Base-by-base conservation (phyloP, 805 yeast species). In the Kuraishia capsulata region DNA sequence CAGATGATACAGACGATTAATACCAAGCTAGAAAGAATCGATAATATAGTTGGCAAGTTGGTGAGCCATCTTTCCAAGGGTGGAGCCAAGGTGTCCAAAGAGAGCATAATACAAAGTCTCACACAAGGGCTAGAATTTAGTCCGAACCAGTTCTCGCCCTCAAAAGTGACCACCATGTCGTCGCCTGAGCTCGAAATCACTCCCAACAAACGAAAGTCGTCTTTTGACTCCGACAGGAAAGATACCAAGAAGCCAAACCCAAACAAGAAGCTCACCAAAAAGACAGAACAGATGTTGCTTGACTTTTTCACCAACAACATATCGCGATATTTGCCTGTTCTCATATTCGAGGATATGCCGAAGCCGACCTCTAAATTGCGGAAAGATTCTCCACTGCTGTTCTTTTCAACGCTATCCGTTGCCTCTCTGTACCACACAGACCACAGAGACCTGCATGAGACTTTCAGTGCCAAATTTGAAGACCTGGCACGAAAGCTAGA, bases 291-390 rank as follows among this genome's bases (percentile, higher is more conserved):
- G 14, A 17, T 8, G n/a, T 18, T 33, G 25, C 24, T 33, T n/a
- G 28, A 33, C 13, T 33, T 20, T n/a, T 33, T 20, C 36, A 21
- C 36, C 8, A 19, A n/a, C 17, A 33, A 33, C 13, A 5, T 33
- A 4, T 19, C 36, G 25, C 24, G 36, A 21, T 33, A 33, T 16
- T 14, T 33, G 5, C 36, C 36, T 5, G 36, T 33, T n/a, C 36
- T 33, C 25, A 21, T 33, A 4, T 19, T 33, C 8, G 36, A 33
- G 17, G 13, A 18, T 5, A 11, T 31, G 17, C 28, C 36, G 14
- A 13, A 14, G 18, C 25, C 17, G 4, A 20, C 11, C 10, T 16
- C 17, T 5, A 4, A 18, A 4, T 18, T 33, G 16, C 11, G 14
- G n/a, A 18, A 20, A 5, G 16, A 21, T n/a, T 33, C 36, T 13